Conservation (phyloP, 192 early-diverging fungal species). For the Coemansia sp. region DNA sequence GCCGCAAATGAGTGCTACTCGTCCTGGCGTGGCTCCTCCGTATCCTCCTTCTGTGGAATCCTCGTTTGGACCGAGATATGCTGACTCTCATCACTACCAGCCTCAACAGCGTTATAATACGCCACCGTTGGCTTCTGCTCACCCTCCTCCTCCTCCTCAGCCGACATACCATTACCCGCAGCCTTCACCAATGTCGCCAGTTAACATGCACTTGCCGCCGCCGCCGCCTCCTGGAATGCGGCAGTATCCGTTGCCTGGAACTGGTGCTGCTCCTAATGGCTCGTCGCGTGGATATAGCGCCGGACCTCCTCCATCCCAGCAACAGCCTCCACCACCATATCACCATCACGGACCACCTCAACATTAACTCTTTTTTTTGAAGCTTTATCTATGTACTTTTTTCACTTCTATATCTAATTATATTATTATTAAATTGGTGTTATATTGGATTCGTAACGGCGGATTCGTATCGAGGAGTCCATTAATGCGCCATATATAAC, state of each 20-base stretch:
- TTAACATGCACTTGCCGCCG: not conserved
- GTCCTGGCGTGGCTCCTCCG: too few relatives aligned
- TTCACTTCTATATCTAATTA: not conserved
- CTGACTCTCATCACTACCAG: slow-evolving; percentile 2
- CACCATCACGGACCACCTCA: slow-evolving; percentile 11
- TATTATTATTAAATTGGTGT: not conserved
- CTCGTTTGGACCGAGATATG: not conserved
- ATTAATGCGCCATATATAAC: slow-evolving; percentile 34
- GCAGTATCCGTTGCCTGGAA: not conserved
- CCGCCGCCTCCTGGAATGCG: slow-evolving; percentile 1
- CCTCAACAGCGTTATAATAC: not conserved
- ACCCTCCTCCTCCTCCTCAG: not conserved
- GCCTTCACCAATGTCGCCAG: slow-evolving; percentile 4
- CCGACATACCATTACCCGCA: slow-evolving; percentile 16
- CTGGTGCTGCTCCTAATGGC: not conserved
- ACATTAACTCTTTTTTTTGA: slow-evolving; percentile 12
- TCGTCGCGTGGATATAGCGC: slow-evolving; percentile 9
- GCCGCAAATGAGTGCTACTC: not conserved
- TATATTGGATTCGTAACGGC: slow-evolving; percentile 21
- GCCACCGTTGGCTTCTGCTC: slow-evolving; percentile 10
- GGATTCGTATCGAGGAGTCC: slow-evolving; percentile 39
- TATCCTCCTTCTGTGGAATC: too few relatives aligned
- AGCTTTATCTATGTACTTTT: not conserved
- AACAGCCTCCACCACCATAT: not conserved
- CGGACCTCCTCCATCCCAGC: not conserved